Evolutionary conservation across 2,329 filamentous ascomycete species (phyloP).

Genomic region (Alternaria sp.): DNA sequence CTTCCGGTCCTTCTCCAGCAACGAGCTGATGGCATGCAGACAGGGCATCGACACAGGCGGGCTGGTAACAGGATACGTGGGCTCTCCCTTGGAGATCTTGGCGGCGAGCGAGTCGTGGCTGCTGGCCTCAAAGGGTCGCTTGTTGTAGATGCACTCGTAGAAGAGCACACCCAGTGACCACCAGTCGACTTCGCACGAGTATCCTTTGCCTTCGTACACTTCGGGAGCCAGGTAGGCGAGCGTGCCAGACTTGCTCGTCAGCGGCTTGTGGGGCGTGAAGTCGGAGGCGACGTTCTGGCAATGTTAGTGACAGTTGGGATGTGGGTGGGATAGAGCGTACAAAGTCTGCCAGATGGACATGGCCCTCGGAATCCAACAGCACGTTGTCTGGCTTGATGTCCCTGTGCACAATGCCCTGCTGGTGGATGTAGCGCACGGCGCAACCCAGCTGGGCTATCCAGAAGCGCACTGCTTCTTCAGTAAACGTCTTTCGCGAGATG

Average conservation of each 20-base stretch:
- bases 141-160: slow-evolving; percentile 99
- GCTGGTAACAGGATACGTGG: slow-evolving; percentile 90
- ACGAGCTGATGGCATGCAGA: slow-evolving; percentile 84
- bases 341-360: slow-evolving; percentile 98
- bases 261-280: slow-evolving; percentile 78
- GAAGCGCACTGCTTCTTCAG: slow-evolving; percentile 94
- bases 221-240: slow-evolving; percentile 95
- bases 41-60: slow-evolving; percentile 90
- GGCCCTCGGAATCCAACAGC: slow-evolving; percentile 58
- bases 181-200: slow-evolving; percentile 93
- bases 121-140: slow-evolving; percentile 93
- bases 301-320: slow-evolving; percentile 47
- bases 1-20: slow-evolving; percentile 81
- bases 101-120: slow-evolving; percentile 82
- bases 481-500: slow-evolving; percentile 97
- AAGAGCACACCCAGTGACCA: slow-evolving; percentile 99
- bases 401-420: slow-evolving; percentile 54
- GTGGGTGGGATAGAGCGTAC: slow-evolving; percentile 62
- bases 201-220: slow-evolving; percentile 90
- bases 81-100: slow-evolving; percentile 81
- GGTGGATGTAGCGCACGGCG: slow-evolving; percentile 70
- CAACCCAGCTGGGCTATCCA: slow-evolving; percentile 97
- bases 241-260: slow-evolving; percentile 97
- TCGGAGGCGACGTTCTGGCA: slow-evolving; percentile 93
- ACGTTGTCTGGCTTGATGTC: slow-evolving; percentile 57